phyloP scores from a whole-genome alignment of 306 rosid genomes.

The Pterocarpus macrocarpus region DNA sequence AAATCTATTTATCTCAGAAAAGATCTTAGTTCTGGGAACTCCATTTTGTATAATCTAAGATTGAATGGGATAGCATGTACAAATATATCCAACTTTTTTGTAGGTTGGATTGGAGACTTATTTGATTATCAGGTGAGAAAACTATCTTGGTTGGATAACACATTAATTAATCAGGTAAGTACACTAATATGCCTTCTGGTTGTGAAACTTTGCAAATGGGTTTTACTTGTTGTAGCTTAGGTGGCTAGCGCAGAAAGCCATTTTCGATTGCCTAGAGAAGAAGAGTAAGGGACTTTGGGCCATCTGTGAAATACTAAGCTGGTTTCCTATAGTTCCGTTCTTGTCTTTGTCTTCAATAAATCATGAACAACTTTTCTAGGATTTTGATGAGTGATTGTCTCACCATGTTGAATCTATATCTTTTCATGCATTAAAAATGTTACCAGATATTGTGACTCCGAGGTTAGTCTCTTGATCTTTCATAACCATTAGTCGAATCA shows the following conservation, averaged over 20 bases:
- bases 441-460: neutral
- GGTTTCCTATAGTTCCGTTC: conserved; percentile 6
- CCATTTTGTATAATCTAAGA: neutral
- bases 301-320: conserved; percentile 8
- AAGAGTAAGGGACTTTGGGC: neutral
- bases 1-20: no score
- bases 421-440: conserved; percentile 28
- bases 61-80: conserved; percentile 1
- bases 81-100: neutral
- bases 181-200: no score
- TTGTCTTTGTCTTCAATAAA: conserved; percentile 11
- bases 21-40: neutral
- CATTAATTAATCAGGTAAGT: no score
- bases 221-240: neutral
- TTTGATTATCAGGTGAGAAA: no score
- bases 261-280: neutral
- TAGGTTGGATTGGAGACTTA: conserved; percentile 5
- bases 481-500: no score
- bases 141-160: no score
- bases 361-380: neutral
- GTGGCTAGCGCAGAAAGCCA: no score
- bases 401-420: conserved; percentile 20
- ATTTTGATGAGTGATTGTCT: conserved; percentile 12
- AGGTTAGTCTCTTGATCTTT: neutral
- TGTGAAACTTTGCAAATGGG: no score